These are phyloP conservation scores for Selaginella moellendorffii DNA, from an alignment of 75 land plant genomes.

Conservation along the genomic window DNA sequence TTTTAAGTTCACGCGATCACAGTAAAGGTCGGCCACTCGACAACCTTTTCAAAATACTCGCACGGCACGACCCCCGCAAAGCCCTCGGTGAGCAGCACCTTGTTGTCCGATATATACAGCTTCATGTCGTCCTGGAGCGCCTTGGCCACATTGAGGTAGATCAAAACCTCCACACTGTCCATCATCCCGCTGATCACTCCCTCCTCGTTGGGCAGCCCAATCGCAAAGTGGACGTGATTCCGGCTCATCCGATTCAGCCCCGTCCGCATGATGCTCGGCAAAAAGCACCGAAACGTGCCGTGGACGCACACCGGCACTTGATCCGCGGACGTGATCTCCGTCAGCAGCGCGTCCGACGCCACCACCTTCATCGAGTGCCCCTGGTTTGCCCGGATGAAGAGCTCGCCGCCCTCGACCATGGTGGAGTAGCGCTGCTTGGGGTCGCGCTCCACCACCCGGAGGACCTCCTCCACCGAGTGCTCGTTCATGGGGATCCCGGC, in stretches of 20 bases:
- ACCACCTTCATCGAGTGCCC: slow-evolving; percentile 69
- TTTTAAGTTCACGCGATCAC: no score
- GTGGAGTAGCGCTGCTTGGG: slow-evolving; percentile 73
- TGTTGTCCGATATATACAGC: slow-evolving; percentile 66
- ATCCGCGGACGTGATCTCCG: slow-evolving; percentile 49
- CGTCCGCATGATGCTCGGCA: slow-evolving; percentile 52
- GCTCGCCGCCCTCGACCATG: slow-evolving; percentile 55
- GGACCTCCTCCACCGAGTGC: no score
- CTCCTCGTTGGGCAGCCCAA: slow-evolving; percentile 71
- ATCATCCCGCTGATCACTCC: slow-evolving; percentile 75
- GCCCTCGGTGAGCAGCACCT: slow-evolving; percentile 74
- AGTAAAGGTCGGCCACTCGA: no score
- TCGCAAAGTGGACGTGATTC: slow-evolving; percentile 80
- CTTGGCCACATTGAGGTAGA: slow-evolving; percentile 55
- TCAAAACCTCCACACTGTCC: slow-evolving; percentile 24
- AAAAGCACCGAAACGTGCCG: slow-evolving; percentile 58
- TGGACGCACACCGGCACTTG: slow-evolving; percentile 87
- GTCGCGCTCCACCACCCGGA: slow-evolving; percentile 79
- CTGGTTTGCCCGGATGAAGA: slow-evolving; percentile 79
- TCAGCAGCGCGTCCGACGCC: slow-evolving; percentile 46
- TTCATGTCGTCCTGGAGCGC: slow-evolving; percentile 88
- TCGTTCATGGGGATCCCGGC: no score
- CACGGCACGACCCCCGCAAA: background rate
- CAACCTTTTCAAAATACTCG: background rate
- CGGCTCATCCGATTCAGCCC: slow-evolving; percentile 78